Evolutionary conservation across 495 filamentous ascomycete species (phyloP), one percentile per base, ranked within the genome.

Genomic region (Ramalina peruviana): DNA sequence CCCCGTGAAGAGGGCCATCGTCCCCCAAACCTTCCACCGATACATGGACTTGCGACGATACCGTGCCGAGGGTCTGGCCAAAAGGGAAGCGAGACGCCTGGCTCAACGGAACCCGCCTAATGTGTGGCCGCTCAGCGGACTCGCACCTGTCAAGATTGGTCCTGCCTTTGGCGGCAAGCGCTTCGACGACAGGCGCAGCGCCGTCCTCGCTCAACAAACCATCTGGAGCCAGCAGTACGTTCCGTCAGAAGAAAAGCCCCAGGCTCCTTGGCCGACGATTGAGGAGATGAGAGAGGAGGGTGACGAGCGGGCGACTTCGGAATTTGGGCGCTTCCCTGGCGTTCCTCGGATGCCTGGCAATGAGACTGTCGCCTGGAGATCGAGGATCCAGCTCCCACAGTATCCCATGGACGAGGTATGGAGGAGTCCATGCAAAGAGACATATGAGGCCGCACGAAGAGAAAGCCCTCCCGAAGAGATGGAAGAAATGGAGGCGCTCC

Each of bases 201-300:
- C 54, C 13, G 50, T 64, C 2, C 44, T 62, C 10, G 50, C 51
- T 9, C 13, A 40, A 19, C 20, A 33, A 33, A 58, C 62, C 0
- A 61, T 64, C 9, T 66, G 63, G 63, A 46, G 43, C 12, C 49
- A 11, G 4, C 43, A 39, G 30, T 51, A 49, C n/a, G 30, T 40
- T 38, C 23, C 52, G 25, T 48, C 49, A 0, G 37, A 38, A 9
- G 36, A 49, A 3, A 52, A 56, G 36, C 47, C 49, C 19, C 51
- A 50, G 37, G 55, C 63, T 6, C 48, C 53, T 1, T 66, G 63
- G 63, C 63, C 63, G 3, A 40, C 40, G 23, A 30, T 27, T 13
- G 59, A 56, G 33, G 63, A 66, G 46, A 53, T 61, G 49, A 57
- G 57, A 45, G 60, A 64, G 27, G 63, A 66, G 43, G 63, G 62